A percentile compares a stretch with the other conserved stretches of the same genome.
phyloP scores from a whole-genome alignment of 306 rosid genomes.

The Luffa aegyptiaca region DNA sequence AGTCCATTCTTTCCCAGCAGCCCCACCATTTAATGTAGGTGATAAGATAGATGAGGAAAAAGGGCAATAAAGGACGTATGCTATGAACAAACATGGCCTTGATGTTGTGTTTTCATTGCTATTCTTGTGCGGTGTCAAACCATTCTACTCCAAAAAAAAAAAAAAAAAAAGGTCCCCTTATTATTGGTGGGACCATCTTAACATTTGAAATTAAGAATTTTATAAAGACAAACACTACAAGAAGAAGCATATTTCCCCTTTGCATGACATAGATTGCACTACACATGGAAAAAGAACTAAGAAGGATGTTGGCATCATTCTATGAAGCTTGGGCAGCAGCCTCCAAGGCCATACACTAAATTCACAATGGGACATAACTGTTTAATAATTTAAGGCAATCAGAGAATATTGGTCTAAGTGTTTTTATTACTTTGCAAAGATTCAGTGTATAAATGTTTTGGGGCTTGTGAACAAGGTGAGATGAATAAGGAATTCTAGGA shows the following conservation, averaged over 20 bases:
- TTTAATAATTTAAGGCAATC: slow-evolving; percentile 1
- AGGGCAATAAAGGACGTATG: slow-evolving; percentile 21
- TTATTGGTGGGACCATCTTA: slow-evolving; percentile 1
- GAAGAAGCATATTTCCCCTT: slow-evolving; percentile 15
- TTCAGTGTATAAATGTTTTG: slow-evolving; percentile 7
- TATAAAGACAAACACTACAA: slow-evolving; percentile 9
- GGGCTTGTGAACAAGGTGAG: slow-evolving; percentile 4
- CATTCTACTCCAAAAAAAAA: neutral
- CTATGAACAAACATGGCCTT: slow-evolving; percentile 22
- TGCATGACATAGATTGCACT: slow-evolving; percentile 11
- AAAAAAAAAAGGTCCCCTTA: neutral
- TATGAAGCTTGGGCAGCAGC: neutral
- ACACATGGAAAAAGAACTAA: slow-evolving; percentile 6
- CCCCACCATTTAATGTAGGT: slow-evolving; percentile 35
- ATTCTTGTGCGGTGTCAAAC: slow-evolving; percentile 40
- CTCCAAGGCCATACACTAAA: neutral
- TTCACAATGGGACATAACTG: neutral
- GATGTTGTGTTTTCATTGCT: slow-evolving; percentile 15
- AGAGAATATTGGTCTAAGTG: neutral
- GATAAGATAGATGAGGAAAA: slow-evolving; percentile 46
- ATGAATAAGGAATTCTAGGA: neutral
- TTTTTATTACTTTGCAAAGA: neutral
- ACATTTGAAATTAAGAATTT: neutral
- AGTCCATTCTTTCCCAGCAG: slow-evolving; percentile 8
- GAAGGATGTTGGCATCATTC: slow-evolving; percentile 7